These are phyloP conservation scores for Nephelium lappaceum DNA, from an alignment of 345 rosid species.

Conservation along the genomic window DNA sequence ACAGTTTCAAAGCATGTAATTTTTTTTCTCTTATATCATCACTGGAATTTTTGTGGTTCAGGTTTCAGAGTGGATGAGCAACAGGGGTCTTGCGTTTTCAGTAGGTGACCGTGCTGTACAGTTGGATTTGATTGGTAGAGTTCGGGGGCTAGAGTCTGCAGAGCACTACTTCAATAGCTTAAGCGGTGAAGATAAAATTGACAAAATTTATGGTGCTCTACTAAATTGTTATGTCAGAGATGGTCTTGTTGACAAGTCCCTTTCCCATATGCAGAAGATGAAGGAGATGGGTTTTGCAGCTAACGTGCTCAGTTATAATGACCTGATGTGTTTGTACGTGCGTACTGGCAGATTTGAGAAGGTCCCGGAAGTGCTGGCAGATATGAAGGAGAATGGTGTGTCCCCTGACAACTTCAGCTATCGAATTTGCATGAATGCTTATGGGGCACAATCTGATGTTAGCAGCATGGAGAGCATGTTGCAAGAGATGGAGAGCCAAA, in stretches of 20 bases:
- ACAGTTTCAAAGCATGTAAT: too few relatives aligned
- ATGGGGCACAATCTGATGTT: conserved; percentile 37
- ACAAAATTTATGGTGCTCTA: conserved; percentile 49
- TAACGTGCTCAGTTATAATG: conserved; percentile 36
- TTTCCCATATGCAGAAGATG: conserved; percentile 43
- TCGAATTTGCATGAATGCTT: conserved; percentile 43
- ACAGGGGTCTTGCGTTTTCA: conserved; percentile 23
- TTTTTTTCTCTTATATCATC: background rate
- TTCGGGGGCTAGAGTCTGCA: conserved; percentile 42
- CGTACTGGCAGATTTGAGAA: conserved; percentile 37
- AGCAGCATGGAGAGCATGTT: conserved; percentile 39
- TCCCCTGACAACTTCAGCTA: conserved; percentile 46
- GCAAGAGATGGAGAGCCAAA: conserved; percentile 38
- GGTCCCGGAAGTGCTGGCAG: conserved; percentile 36
- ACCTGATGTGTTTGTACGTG: conserved; percentile 42
- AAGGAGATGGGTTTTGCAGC: conserved; percentile 38
- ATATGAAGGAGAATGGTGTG: conserved; percentile 46
- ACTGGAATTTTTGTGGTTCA: conserved; percentile 26
- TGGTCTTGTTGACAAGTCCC: conserved; percentile 45
- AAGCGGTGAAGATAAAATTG: conserved; percentile 32
- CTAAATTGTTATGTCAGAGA: conserved; percentile 46
- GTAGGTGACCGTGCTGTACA: conserved; percentile 38
- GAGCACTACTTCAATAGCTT: conserved; percentile 42
- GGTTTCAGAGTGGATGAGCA: conserved; percentile 49
- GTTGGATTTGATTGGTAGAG: conserved; percentile 50